Percentiles rank a stretch among this genome's conserved stretches.
Evolutionary conservation across 768 basidiomycete species (phyloP).

Genomic region (Naganishia onofrii): DNA sequence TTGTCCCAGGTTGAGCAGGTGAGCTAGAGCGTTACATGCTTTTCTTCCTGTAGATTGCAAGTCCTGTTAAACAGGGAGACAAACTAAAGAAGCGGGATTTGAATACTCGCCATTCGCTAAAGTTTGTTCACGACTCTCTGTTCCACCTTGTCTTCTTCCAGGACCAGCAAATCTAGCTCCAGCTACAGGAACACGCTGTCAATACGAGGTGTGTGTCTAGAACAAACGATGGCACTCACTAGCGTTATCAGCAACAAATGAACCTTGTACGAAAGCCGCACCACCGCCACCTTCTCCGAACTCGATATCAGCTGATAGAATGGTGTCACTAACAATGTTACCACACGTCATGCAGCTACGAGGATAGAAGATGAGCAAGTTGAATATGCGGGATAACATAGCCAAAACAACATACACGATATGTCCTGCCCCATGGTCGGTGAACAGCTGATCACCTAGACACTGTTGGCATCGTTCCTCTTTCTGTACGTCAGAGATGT

Average conservation of each 20-base stretch:
- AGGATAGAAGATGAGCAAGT: background rate
- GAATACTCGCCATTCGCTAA: constrained; percentile 24
- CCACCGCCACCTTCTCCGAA: constrained; percentile 93
- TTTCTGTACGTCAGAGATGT: background rate
- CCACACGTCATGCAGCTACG: constrained; percentile 70
- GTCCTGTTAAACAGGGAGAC: background rate
- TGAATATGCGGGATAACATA: background rate
- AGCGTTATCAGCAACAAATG: constrained; percentile 83
- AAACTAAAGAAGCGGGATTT: background rate
- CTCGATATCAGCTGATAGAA: constrained; percentile 86
- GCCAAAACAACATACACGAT: constrained; percentile 3
- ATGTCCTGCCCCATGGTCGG: constrained; percentile 9
- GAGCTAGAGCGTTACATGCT: constrained; percentile 24
- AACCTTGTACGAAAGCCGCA: constrained; percentile 91
- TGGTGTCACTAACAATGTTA: constrained; percentile 86
- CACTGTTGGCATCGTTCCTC: constrained; percentile 11
- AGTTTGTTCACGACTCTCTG: constrained; percentile 26
- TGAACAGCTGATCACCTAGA: constrained; percentile 17
- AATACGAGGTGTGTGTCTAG: background rate
- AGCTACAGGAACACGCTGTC: background rate
- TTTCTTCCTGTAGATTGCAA: constrained; percentile 15
- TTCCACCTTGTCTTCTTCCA: constrained; percentile 19
- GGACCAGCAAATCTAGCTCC: constrained; percentile 3
- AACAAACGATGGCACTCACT: constrained; percentile 60
- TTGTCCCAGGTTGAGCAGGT: constrained; percentile 69